Conservation (phyloP, 805 yeast species). For the Candida saitoana region DNA sequence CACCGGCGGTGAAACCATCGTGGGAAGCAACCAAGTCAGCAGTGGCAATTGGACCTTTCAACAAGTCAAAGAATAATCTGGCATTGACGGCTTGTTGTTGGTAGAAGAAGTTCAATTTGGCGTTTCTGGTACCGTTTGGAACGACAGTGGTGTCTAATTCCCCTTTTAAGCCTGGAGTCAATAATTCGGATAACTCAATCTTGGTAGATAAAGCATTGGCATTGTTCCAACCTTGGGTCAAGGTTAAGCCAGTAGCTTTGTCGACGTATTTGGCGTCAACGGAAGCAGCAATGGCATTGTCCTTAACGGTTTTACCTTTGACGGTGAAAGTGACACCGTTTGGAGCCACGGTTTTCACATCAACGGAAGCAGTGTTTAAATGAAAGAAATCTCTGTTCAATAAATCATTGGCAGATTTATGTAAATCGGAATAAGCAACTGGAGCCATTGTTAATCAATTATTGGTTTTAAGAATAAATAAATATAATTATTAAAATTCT, state of each 20-base stretch:
- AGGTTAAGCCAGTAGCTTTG: constrained; percentile 85
- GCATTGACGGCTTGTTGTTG: constrained; percentile 91
- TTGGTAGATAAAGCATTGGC: constrained; percentile 89
- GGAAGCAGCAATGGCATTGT: constrained; percentile 79
- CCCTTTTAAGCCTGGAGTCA: constrained; percentile 93
- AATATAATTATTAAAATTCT: too few relatives aligned
- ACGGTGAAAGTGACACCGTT: constrained; percentile 94
- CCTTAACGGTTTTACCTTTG: constrained; percentile 83
- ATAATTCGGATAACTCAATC: constrained; percentile 84
- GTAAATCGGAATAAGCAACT: constrained; percentile 88
- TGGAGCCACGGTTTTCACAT: constrained; percentile 89
- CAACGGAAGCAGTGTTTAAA: constrained; percentile 79
- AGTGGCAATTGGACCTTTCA: constrained; percentile 92
- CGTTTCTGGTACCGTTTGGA: constrained; percentile 81
- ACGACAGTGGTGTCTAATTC: constrained; percentile 83
- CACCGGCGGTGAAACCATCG: constrained; percentile 96
- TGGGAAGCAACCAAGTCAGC: constrained; percentile 95
- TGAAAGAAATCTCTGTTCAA: constrained; percentile 92
- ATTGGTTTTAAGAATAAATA: too few relatives aligned
- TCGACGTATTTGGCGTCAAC: constrained; percentile 91
- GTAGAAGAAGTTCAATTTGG: constrained; percentile 86
- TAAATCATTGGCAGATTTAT: constrained; percentile 88
- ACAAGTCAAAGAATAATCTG: constrained; percentile 89
- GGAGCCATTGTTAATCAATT: constrained; percentile 47
- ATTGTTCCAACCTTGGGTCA: constrained; percentile 98